Percentiles rank a stretch among this genome's conserved stretches.
phyloP scores from a whole-genome alignment of 441 rosid species.

The Eugenia klotzschiana region DNA sequence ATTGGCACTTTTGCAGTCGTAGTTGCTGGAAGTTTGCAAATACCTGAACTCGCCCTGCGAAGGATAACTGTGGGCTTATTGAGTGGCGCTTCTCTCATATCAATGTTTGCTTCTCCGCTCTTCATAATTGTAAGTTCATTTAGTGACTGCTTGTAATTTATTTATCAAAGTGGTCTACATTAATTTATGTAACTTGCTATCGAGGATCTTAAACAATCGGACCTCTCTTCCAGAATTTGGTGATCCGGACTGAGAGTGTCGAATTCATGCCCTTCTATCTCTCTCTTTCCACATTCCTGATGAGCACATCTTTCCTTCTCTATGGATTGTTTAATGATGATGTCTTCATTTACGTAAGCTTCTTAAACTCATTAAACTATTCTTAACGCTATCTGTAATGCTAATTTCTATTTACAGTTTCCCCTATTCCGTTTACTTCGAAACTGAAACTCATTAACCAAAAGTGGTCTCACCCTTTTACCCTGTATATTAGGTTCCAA shows the following conservation, averaged over 20 bases:
- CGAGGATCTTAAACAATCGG: not conserved
- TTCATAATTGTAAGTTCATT: constrained; percentile 8
- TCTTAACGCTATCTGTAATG: not conserved
- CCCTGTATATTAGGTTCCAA: constrained; percentile 45
- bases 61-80: constrained; percentile 37
- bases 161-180: not conserved
- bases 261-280: constrained; percentile 85
- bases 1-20: constrained; percentile 22
- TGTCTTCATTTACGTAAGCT: constrained; percentile 47
- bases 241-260: constrained; percentile 61
- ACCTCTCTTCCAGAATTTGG: constrained; percentile 38
- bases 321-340: constrained; percentile 60
- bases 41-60: constrained; percentile 14
- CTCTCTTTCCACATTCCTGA: constrained; percentile 68
- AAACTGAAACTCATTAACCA: not conserved
- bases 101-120: constrained; percentile 74
- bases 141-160: not conserved
- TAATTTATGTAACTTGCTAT: not conserved
- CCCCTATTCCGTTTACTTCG: not conserved
- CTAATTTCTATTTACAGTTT: not conserved
- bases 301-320: constrained; percentile 58
- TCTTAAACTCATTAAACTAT: not conserved
- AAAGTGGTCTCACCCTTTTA: not conserved
- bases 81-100: constrained; percentile 50
- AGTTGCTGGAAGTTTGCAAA: constrained; percentile 41